Conservation (phyloP, 106 monocot species). For the Dendrobium huoshanense region DNA sequence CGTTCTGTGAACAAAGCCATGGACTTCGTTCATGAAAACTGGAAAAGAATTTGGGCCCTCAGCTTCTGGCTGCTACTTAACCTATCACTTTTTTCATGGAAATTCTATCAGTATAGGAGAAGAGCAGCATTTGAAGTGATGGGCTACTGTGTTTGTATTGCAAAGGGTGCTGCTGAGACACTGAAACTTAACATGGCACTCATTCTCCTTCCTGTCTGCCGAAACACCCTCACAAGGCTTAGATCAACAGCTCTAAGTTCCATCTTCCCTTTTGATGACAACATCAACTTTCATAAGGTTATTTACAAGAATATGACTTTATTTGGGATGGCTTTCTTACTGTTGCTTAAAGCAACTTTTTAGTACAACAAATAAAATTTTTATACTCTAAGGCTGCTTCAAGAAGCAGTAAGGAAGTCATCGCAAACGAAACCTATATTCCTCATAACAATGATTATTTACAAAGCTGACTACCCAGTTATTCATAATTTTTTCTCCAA, state of each 20-base stretch:
- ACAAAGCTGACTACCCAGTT: not conserved
- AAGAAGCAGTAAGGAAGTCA: too few relatives aligned
- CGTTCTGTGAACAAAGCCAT: constrained; percentile 29
- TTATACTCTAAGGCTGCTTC: too few relatives aligned
- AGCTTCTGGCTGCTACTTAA: constrained; percentile 60
- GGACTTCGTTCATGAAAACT: constrained; percentile 77
- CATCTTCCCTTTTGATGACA: constrained; percentile 90
- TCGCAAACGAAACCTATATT: not conserved
- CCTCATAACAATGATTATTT: not conserved
- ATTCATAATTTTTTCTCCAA: not conserved
- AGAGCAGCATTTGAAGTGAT: constrained; percentile 73
- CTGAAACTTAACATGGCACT: constrained; percentile 97
- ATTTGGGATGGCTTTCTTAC: too few relatives aligned
- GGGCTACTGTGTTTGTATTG: constrained; percentile 84
- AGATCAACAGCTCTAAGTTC: constrained; percentile 62
- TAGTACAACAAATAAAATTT: too few relatives aligned
- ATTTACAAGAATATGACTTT: not conserved
- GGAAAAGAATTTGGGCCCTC: constrained; percentile 84
- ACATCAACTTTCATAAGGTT: constrained; percentile 96
- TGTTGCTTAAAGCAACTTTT: too few relatives aligned
- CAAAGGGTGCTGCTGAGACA: constrained; percentile 94
- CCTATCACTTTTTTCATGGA: constrained; percentile 53
- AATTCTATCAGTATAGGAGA: constrained; percentile 69
- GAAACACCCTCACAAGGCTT: constrained; percentile 79
- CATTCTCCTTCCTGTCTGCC: constrained; percentile 79